Base-by-base conservation (phyloP, 2,329 filamentous ascomycete species). In the Cryphonectria parasitica region DNA sequence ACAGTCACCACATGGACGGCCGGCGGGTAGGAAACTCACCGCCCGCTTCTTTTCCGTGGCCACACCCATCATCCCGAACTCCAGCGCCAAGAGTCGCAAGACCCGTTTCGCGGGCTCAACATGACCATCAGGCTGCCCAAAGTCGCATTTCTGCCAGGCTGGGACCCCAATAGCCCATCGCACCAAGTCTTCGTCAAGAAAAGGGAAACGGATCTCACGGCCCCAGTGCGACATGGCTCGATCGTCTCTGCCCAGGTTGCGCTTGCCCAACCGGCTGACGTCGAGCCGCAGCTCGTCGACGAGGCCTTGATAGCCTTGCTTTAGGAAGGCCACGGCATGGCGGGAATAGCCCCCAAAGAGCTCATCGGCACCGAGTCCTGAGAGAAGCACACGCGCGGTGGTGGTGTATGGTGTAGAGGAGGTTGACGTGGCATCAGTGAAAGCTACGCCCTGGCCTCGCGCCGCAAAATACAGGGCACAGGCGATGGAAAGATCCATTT, bases 401-500 rank as follows among this genome's bases (percentile, higher is more conserved):
- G 93, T 94, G 13, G 82, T 85, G 77, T 94, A 95, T 0, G 75
- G 69, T 15, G 72, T 22, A 2, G 74, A 69, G 15, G 65, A 66
- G 71, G 74, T 28, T 71, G 73, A 45, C 65, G 63, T 45, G 73
- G 71, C 60, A 74, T 72, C 74, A 74, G 75, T 77, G 68, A 82
- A 82, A 54, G 85, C 82, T 25, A 79, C 74, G 0, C 91, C 93
- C 66, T 82, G 79, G 0, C 94, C 95, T 54, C 94, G 88, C 0
- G 95, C 91, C 7, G 96, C 94, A 82, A 99, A 99, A 80, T 98
- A 98, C n/a, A 99, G 85, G 0, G 96, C 96, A 75, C 88, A 91
- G 0, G 93, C 92, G 75, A 99, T 99, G 3, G 96, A 99, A 0
- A 99, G 85, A 77, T 99, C 96, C 96, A 99, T 99, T 80, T 99